Conservation (phyloP, 2,329 filamentous ascomycete genomes). For the Hypoxylon sp. region DNA sequence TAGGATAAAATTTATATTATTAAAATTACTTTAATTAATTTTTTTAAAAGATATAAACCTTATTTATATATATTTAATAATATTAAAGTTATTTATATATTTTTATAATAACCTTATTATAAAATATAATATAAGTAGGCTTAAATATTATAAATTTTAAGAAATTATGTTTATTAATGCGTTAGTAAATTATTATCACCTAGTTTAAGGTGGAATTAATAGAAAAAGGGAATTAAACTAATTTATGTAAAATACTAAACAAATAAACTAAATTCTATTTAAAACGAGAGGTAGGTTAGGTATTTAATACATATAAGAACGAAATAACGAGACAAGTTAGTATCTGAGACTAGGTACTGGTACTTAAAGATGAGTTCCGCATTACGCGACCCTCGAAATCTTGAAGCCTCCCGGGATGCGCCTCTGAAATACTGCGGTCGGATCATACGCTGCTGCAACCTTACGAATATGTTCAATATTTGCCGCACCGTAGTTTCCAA, state of each 20-base stretch:
- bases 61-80: no score
- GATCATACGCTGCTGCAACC: conserved; percentile 52
- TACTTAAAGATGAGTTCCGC: not conserved
- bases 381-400: conserved; percentile 44
- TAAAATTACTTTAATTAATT: no score
- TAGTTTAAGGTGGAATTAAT: no score
- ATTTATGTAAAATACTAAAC: not conserved
- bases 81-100: no score
- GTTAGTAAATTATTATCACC: no score
- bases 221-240: not conserved
- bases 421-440: conserved; percentile 52
- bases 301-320: not conserved
- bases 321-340: not conserved
- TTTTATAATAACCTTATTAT: no score
- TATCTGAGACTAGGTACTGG: not conserved
- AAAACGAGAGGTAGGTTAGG: not conserved
- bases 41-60: no score
- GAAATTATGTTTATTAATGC: no score
- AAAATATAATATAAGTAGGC: no score
- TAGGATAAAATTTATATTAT: no score
- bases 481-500: conserved; percentile 51
- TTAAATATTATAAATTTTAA: no score
- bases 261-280: not conserved
- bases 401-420: conserved; percentile 56
- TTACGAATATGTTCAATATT: conserved; percentile 50